phyloP scores from a whole-genome alignment of 768 basidiomycete genomes.

The Cystobasidium onofrii region DNA sequence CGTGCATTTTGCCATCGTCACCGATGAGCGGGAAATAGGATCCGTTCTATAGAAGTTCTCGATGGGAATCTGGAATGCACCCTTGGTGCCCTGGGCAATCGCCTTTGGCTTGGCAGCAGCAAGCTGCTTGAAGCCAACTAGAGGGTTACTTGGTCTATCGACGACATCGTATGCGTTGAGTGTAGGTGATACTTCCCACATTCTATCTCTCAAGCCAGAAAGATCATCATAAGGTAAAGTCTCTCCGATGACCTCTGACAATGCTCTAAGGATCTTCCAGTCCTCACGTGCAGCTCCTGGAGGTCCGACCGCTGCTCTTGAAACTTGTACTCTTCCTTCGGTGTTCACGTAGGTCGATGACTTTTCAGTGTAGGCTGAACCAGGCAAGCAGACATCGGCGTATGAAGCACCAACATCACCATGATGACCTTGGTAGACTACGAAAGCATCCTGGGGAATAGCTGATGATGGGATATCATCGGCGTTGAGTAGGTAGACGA shows the following conservation, averaged over 20 bases:
- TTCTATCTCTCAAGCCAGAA: constrained; percentile 70
- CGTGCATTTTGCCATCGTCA: constrained; percentile 41
- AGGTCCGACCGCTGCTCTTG: constrained; percentile 80
- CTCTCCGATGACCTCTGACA: constrained; percentile 67
- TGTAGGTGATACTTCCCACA: constrained; percentile 94
- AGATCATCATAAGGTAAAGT: constrained; percentile 86
- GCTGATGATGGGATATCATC: constrained; percentile 82
- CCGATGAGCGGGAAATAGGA: constrained; percentile 77
- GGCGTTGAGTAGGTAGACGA: constrained; percentile 91
- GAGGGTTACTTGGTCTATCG: constrained; percentile 59
- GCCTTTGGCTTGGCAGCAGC: constrained; percentile 27
- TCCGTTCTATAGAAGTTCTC: constrained; percentile 94
- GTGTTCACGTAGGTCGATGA: constrained; percentile 90
- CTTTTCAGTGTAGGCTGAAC: constrained; percentile 88
- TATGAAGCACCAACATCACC: constrained; percentile 93
- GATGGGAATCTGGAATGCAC: constrained; percentile 68
- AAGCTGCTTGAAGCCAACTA: constrained; percentile 36
- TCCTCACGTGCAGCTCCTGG: constrained; percentile 95
- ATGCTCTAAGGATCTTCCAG: constrained; percentile 53
- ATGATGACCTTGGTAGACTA: constrained; percentile 98
- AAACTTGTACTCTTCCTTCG: constrained; percentile 84
- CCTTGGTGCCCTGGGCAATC: constrained; percentile 26
- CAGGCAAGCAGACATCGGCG: constrained; percentile 93
- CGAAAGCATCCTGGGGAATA: constrained; percentile 85
- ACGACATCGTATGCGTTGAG: constrained; percentile 73